Conservation (phyloP, 164 flowering plant species). For the Cinnamomum micranthum region DNA sequence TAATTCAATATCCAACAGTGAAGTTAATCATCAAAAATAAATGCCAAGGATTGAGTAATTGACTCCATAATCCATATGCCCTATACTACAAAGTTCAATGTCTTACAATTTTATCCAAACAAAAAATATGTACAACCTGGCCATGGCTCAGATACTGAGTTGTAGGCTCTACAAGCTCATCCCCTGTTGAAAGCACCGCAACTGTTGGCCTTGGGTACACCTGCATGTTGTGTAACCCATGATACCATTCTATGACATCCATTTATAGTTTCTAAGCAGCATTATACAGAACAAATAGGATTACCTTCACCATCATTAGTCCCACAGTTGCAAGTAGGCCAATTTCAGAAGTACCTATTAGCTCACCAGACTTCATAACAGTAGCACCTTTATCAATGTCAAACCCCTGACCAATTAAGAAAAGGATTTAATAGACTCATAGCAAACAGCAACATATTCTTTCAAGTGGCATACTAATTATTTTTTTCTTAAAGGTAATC, state of each 20-base stretch:
- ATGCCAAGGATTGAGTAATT: neutral
- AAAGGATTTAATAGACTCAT: neutral
- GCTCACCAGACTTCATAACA: constrained; percentile 71
- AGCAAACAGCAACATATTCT: too few relatives aligned
- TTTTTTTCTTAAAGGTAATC: too few relatives aligned
- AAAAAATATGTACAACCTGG: constrained; percentile 48
- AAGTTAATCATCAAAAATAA: neutral
- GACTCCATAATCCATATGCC: neutral
- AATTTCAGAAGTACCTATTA: constrained; percentile 71
- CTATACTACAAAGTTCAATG: neutral
- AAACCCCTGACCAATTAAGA: constrained; percentile 53
- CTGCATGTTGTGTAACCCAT: constrained; percentile 29
- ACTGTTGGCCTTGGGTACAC: constrained; percentile 71
- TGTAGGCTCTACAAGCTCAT: constrained; percentile 89
- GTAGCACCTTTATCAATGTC: constrained; percentile 69
- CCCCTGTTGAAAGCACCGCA: constrained; percentile 97
- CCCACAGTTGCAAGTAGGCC: constrained; percentile 88
- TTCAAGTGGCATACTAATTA: too few relatives aligned
- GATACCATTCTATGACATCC: neutral
- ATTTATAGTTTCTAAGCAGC: neutral
- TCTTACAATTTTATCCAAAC: neutral
- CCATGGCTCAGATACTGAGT: constrained; percentile 61
- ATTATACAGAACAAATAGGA: neutral
- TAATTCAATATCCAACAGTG: neutral
- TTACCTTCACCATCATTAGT: constrained; percentile 71